Evolutionary conservation across 257 asterid genomes (phyloP).

Genomic region (Solanum bulbocastanum): DNA sequence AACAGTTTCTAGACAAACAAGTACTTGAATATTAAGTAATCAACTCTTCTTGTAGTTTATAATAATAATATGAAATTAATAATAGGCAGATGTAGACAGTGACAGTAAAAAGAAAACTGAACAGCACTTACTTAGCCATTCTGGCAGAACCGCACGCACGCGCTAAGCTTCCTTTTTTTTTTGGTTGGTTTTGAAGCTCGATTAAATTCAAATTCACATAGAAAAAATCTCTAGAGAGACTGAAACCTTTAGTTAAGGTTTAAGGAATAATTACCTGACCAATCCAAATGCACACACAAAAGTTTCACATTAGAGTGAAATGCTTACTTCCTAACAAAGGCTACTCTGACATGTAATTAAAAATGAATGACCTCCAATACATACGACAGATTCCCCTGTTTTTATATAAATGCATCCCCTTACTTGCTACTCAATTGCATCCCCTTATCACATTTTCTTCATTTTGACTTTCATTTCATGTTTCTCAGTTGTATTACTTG

Average conservation of each 20-base stretch:
- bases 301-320: no score
- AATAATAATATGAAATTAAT: background rate
- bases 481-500: background rate
- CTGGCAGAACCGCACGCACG: conserved; percentile 34
- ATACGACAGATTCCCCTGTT: no score
- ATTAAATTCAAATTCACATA: no score
- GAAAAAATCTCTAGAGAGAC: no score
- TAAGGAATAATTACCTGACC: no score
- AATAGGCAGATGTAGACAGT: background rate
- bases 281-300: no score
- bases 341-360: no score
- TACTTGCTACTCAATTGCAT: background rate
- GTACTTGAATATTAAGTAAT: background rate
- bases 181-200: no score
- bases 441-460: background rate
- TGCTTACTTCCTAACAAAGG: no score
- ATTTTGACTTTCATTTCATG: background rate
- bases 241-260: no score
- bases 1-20: background rate
- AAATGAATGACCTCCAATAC: no score
- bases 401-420: background rate
- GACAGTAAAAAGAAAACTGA: conserved; percentile 11
- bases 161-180: no score
- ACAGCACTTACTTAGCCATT: conserved; percentile 18
- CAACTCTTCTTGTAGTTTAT: background rate